phyloP scores from a whole-genome alignment of 148 eudicot genomes.

The Vaccinium darrowii region DNA sequence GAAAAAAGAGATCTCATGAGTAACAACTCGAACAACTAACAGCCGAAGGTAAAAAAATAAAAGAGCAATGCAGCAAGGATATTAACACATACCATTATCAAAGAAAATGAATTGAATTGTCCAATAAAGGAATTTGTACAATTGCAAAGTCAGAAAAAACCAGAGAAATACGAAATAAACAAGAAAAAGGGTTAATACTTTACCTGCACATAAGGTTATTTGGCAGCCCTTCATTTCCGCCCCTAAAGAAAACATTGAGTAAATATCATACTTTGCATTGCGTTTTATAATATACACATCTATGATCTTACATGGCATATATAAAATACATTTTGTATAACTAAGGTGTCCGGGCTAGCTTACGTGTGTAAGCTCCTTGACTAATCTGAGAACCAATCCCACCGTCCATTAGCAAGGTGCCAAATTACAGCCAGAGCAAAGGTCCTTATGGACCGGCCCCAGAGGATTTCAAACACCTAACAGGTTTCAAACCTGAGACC shows the following conservation, averaged over 20 bases:
- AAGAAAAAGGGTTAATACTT: not conserved
- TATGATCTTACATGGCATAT: not conserved
- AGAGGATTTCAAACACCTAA: no score
- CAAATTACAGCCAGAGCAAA: no score
- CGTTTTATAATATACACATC: not conserved
- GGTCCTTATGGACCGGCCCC: no score
- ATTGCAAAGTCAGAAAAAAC: not conserved
- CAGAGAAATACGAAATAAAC: not conserved
- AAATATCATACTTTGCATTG: not conserved
- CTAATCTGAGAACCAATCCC: no score
- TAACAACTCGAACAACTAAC: not conserved
- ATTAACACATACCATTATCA: not conserved
- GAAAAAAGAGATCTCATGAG: not conserved
- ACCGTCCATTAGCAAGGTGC: no score
- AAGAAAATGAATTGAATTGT: not conserved
- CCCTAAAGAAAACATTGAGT: conserved; percentile 8
- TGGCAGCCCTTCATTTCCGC: conserved; percentile 58
- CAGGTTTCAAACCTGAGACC: no score
- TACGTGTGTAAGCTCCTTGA: no score
- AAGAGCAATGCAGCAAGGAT: no score
- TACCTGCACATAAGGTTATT: conserved; percentile 81
- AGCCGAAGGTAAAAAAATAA: not conserved
- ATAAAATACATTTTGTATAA: no score
- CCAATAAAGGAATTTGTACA: not conserved
- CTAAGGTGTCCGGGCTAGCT: no score